Evolutionary conservation across 2,329 filamentous ascomycete genomes (phyloP).

Genomic region (Xylaria sp.): DNA sequence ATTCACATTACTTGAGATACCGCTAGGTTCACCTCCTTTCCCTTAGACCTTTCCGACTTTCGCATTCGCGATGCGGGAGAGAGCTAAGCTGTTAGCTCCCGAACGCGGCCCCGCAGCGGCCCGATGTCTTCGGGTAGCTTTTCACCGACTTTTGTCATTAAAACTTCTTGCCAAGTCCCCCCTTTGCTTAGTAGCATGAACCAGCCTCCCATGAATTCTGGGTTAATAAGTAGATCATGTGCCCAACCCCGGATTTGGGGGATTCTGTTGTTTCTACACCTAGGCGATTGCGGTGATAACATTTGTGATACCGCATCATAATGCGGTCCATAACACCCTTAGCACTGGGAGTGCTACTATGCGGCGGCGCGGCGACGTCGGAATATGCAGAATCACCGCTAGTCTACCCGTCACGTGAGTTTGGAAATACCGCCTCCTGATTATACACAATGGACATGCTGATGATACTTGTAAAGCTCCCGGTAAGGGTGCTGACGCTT

Average conservation of each 20-base stretch:
- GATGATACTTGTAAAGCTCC: slow-evolving; percentile 35
- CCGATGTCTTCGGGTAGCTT: background rate
- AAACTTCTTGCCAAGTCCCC: slow-evolving; percentile 7
- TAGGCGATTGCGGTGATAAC: too few relatives aligned
- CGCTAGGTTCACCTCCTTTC: background rate
- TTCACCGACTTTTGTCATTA: slow-evolving; percentile 6
- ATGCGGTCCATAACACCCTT: slow-evolving; percentile 31
- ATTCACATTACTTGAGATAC: too few relatives aligned
- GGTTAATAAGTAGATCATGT: slow-evolving; percentile 5
- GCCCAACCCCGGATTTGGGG: background rate
- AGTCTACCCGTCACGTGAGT: slow-evolving; percentile 42
- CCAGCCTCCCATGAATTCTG: slow-evolving; percentile 6
- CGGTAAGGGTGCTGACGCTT: slow-evolving; percentile 47
- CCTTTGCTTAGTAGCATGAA: background rate
- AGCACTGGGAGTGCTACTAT: slow-evolving; percentile 25
- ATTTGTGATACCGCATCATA: slow-evolving; percentile 10
- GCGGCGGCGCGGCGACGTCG: slow-evolving; percentile 19
- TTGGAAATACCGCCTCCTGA: background rate
- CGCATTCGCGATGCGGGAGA: background rate
- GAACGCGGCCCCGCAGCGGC: background rate
- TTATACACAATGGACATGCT: background rate
- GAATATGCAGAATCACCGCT: slow-evolving; percentile 39
- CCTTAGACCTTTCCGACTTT: background rate
- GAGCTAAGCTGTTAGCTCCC: background rate
- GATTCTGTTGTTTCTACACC: too few relatives aligned